A percentile compares a stretch with the other conserved stretches of the same genome.
Evolutionary conservation across 2,329 filamentous ascomycete species (phyloP).

Genomic region (Anisogramma anomala): DNA sequence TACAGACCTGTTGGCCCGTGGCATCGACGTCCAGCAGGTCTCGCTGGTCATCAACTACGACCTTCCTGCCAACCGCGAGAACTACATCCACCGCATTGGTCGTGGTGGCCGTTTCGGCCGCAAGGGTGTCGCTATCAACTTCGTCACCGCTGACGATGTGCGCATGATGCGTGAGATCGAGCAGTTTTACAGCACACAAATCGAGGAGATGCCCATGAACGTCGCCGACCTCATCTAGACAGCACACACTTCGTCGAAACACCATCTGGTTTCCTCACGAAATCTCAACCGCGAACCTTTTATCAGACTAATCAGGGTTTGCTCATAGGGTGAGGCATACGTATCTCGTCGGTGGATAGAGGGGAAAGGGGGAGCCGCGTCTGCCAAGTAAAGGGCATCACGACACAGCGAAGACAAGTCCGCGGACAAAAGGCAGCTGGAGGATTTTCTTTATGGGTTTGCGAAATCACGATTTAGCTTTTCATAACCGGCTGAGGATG

Average conservation of each 20-base stretch:
- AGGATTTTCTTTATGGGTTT: slow-evolving; percentile 9
- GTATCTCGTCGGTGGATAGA: slow-evolving; percentile 15
- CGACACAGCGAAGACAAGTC: slow-evolving; percentile 8
- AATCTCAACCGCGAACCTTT: slow-evolving; percentile 11
- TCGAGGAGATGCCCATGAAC: slow-evolving; percentile 99
- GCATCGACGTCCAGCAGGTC: slow-evolving; percentile 98
- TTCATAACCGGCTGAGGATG: slow-evolving; percentile 10
- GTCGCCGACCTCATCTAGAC: slow-evolving; percentile 47
- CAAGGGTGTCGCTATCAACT: slow-evolving; percentile 99
- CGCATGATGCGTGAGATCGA: slow-evolving; percentile 96
- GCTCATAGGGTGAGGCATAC: slow-evolving; percentile 9
- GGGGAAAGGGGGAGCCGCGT: slow-evolving; percentile 13
- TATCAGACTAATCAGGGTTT: slow-evolving; percentile 8
- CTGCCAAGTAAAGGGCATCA: slow-evolving; percentile 11
- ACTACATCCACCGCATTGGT: slow-evolving; percentile 98
- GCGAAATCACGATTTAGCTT: slow-evolving; percentile 15
- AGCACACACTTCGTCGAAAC: slow-evolving; percentile 7
- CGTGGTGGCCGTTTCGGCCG: slow-evolving; percentile 89
- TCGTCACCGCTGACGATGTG: slow-evolving; percentile 95
- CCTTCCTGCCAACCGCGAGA: slow-evolving; percentile 94
- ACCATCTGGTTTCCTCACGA: slow-evolving; percentile 11
- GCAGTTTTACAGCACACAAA: slow-evolving; percentile 63
- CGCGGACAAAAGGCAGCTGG: slow-evolving; percentile 14
- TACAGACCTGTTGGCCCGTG: slow-evolving; percentile 94
- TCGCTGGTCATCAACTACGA: slow-evolving; percentile 99